Percentiles rank a stretch among this genome's conserved stretches.
These are phyloP conservation scores for Saccharomycopsis vini DNA, from an alignment of 805 yeast genomes.

Conservation along the genomic window DNA sequence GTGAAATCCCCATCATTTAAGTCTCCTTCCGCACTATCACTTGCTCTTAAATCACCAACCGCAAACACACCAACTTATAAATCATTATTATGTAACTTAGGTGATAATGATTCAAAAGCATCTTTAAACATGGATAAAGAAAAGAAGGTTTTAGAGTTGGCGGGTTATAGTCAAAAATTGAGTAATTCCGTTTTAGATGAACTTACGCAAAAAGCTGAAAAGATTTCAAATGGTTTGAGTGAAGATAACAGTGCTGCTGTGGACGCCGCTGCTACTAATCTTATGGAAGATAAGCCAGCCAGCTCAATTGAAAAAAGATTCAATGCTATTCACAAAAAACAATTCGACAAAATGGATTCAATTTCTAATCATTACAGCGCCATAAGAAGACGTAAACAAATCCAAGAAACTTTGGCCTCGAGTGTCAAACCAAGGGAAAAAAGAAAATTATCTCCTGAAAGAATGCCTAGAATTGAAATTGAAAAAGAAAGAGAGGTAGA, in stretches of 20 bases:
- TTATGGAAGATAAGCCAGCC: too few relatives aligned
- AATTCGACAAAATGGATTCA: slow-evolving; percentile 36
- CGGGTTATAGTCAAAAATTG: slow-evolving; percentile 35
- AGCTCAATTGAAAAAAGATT: slow-evolving; percentile 26
- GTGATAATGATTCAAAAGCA: slow-evolving; percentile 8
- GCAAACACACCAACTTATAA: neutral
- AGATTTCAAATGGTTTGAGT: slow-evolving; percentile 22
- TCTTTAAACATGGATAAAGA: slow-evolving; percentile 24
- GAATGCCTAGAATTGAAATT: slow-evolving; percentile 6
- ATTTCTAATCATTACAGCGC: slow-evolving; percentile 33
- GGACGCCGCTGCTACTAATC: too few relatives aligned
- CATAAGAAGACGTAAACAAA: slow-evolving; percentile 17
- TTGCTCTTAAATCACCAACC: too few relatives aligned
- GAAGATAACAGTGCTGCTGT: too few relatives aligned
- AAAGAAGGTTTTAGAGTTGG: slow-evolving; percentile 31
- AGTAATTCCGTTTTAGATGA: slow-evolving; percentile 32
- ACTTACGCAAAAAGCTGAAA: slow-evolving; percentile 27
- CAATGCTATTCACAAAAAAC: slow-evolving; percentile 28
- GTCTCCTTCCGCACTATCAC: too few relatives aligned
- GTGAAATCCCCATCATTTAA: neutral
- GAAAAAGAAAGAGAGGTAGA: slow-evolving; percentile 1
- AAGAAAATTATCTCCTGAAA: neutral
- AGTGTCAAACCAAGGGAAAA: neutral
- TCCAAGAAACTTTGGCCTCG: slow-evolving; percentile 1
- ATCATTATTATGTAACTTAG: neutral